Base-by-base conservation (phyloP, 176 grass and related monocot species). In the Carex kokanica region DNA sequence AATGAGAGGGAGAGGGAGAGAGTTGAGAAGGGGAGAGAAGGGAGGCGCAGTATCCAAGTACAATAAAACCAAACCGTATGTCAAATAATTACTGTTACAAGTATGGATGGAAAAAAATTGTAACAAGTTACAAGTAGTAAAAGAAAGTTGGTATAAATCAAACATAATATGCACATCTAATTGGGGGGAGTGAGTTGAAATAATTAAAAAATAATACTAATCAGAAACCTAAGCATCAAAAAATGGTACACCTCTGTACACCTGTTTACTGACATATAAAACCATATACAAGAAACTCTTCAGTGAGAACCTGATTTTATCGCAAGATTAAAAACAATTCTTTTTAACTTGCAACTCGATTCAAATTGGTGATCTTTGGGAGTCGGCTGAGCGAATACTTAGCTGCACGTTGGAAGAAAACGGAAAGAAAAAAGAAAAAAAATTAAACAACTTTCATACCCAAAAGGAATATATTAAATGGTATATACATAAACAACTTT, bases 401-500 rank as follows among this genome's bases (percentile, higher is more conserved):
- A 84, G 49, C 64, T 84, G 54, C 65, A 43, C 14, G 6, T 40
- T 60, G 24, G 54, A 84, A 49, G 31, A 40, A 73, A 73, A 75
- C 18, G 11, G 34, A 58, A 60, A 73, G n/a, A 29, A n/a, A 69
- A 31, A 20, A 84, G 88, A 83, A 88, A 60, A 60, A 17, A 38
- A 38, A 38, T 85, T 86, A 73, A 83, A 86, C 74, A 85, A 90
- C 53, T 86, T 90, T 79, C 88, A 88, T 59, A 71, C 40, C 60
- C 65, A 87, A 91, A 88, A 88, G 84, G 82, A 87, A 90, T 67
- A 83, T 67, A 8, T 74, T 5, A 81, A 38, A 60, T 58, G 12
- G 58, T 88, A 86, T 59, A 81, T 53, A 60, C 84, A 81, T 89
- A 86, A 62, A 62, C 78, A 43, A 38, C 36, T 38, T 38, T 38